Percentiles rank a stretch among this genome's conserved stretches.
Evolutionary conservation across 176 grass and related monocot genomes (phyloP).

Genomic region (Tillandsia fasciculata): DNA sequence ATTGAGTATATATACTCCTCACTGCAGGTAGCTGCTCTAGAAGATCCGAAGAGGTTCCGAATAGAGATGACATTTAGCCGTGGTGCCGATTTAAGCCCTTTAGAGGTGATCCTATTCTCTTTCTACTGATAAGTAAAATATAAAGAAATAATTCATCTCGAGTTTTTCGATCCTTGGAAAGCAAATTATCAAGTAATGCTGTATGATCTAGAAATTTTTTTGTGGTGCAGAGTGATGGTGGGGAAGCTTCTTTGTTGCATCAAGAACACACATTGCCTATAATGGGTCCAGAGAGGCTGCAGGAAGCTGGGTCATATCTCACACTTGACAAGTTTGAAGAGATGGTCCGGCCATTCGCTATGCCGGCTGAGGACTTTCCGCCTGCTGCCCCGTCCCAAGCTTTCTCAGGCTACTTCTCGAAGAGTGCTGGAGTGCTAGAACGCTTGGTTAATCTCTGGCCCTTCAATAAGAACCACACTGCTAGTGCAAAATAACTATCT

Average conservation of each 20-base stretch:
- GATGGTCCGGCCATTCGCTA: constrained; percentile 77
- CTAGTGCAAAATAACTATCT: constrained; percentile 5
- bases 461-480: constrained; percentile 30
- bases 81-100: constrained; percentile 81
- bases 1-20: constrained; percentile 1
- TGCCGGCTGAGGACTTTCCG: constrained; percentile 95
- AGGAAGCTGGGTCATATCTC: constrained; percentile 62
- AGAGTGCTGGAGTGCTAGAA: constrained; percentile 32
- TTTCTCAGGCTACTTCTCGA: constrained; percentile 65
- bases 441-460: constrained; percentile 55
- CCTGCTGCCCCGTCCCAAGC: constrained; percentile 42
- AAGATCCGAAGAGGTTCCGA: constrained; percentile 92
- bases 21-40: constrained; percentile 52
- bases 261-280: constrained; percentile 85
- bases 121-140: constrained; percentile 18
- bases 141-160: neutral
- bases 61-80: constrained; percentile 95
- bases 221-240: constrained; percentile 34
- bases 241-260: constrained; percentile 42
- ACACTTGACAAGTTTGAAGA: constrained; percentile 92
- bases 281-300: constrained; percentile 77
- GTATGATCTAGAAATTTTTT: constrained; percentile 10
- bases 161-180: neutral
- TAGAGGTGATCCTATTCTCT: constrained; percentile 46
- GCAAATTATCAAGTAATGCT: neutral